Conservation (phyloP, 805 yeast species). For the Kluyveromyces wickerhamii region DNA sequence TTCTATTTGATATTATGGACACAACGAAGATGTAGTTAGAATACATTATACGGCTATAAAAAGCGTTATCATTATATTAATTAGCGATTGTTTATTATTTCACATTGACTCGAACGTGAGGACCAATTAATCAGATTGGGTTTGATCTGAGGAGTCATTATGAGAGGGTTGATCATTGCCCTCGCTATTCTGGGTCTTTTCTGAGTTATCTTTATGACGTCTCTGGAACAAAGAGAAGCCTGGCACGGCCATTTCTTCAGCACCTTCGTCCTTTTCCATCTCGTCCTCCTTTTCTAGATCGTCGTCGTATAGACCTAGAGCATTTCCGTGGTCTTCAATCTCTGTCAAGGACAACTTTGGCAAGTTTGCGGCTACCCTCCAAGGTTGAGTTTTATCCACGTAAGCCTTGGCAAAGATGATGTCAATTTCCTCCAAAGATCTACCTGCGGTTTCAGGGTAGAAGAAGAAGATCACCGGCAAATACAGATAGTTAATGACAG, state of each 20-base stretch:
- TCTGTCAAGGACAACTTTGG: conserved; percentile 51
- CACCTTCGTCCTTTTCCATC: conserved; percentile 14
- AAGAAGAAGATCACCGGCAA: conserved; percentile 56
- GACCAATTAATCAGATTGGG: too few relatives aligned
- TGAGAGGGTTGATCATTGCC: conserved; percentile 1
- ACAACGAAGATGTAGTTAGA: too few relatives aligned
- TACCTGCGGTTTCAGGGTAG: conserved; percentile 74
- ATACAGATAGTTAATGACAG: conserved; percentile 51
- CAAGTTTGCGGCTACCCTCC: conserved; percentile 54
- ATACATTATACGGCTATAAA: too few relatives aligned
- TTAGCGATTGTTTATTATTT: too few relatives aligned
- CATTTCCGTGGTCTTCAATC: conserved; percentile 52
- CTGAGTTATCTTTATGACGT: conserved; percentile 4
- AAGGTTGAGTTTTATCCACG: conserved; percentile 49
- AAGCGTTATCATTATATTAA: too few relatives aligned
- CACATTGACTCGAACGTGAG: too few relatives aligned
- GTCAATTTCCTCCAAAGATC: conserved; percentile 69
- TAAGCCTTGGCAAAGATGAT: conserved; percentile 42
- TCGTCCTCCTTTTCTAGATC: conserved; percentile 29
- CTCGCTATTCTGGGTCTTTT: not conserved
- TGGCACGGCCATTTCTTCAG: conserved; percentile 10
- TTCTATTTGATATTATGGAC: too few relatives aligned
- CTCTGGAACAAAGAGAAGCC: conserved; percentile 10
- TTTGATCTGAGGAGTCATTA: too few relatives aligned
- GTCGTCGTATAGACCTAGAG: conserved; percentile 46